Evolutionary conservation across 306 rosid genomes (phyloP).

Genomic region (Trichosanthes cucumerina): DNA sequence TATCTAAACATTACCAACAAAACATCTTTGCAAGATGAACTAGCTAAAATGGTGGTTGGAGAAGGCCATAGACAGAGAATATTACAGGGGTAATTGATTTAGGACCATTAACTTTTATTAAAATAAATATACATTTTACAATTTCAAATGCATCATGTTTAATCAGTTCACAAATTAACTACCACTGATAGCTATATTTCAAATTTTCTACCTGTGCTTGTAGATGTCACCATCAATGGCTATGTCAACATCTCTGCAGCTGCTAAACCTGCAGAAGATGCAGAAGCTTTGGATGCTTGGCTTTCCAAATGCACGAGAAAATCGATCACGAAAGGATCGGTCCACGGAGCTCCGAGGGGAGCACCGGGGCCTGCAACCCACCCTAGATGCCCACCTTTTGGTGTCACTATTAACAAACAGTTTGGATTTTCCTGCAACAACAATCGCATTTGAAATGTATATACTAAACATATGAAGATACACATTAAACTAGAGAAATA

Average conservation of each 20-base stretch:
- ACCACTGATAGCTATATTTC: not conserved
- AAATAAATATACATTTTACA: not conserved
- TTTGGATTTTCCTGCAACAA: slow-evolving; percentile 66
- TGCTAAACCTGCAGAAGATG: slow-evolving; percentile 11
- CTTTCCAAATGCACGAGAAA: slow-evolving; percentile 61
- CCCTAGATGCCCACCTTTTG: slow-evolving; percentile 91
- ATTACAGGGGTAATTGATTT: not conserved
- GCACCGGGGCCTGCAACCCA: slow-evolving; percentile 90
- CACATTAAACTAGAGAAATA: not conserved
- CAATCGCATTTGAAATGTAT: not conserved
- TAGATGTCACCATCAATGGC: not conserved
- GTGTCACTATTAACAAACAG: slow-evolving; percentile 79
- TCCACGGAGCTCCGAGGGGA: slow-evolving; percentile 85
- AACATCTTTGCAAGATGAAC: not conserved
- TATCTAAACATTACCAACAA: not conserved
- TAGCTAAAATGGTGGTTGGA: not conserved
- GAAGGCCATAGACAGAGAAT: not conserved
- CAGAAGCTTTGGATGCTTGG: slow-evolving; percentile 17
- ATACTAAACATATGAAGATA: not conserved
- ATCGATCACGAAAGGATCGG: slow-evolving; percentile 70
- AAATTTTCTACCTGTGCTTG: not conserved
- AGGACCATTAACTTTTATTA: not conserved
- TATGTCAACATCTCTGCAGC: not conserved
- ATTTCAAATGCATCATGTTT: not conserved
- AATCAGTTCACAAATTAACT: not conserved